Percentiles rank a stretch among this genome's conserved stretches.
phyloP scores from a whole-genome alignment of 2,329 filamentous ascomycete species.

The Cercospora beticola region DNA sequence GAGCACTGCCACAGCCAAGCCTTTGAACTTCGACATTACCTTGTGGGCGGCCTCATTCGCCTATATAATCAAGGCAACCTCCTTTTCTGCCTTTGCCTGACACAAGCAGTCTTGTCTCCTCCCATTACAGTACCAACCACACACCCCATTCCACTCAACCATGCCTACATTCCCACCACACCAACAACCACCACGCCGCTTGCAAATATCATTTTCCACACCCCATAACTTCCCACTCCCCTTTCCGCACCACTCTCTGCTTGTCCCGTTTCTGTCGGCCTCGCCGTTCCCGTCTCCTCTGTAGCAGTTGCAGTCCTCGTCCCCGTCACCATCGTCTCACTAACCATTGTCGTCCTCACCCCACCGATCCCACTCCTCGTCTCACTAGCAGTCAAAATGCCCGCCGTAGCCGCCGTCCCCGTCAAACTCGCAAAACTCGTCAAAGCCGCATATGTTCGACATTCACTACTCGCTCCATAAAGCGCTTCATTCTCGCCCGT shows the following conservation, averaged over 20 bases:
- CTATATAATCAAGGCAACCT: background rate
- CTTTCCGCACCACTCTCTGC: background rate
- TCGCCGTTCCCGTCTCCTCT: background rate
- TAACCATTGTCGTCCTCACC: background rate
- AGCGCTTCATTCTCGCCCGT: background rate
- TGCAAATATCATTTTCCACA: background rate
- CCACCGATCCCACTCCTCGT: background rate
- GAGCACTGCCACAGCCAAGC: background rate
- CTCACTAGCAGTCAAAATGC: conserved; percentile 13
- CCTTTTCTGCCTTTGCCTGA: background rate
- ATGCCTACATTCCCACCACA: background rate
- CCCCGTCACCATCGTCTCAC: background rate
- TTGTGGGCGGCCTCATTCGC: background rate
- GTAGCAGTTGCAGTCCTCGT: background rate
- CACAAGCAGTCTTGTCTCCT: background rate
- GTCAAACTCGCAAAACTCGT: conserved; percentile 2
- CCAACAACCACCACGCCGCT: too few species aligned
- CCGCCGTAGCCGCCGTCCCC: background rate
- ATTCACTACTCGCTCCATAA: background rate
- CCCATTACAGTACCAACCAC: background rate
- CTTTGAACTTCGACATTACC: background rate
- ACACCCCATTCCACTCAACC: background rate
- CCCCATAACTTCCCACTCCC: background rate
- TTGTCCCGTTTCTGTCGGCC: background rate
- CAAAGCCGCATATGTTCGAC: background rate